Evolutionary conservation across 345 rosid species (phyloP), one percentile per base, ranked within the genome.

Genomic region (Cardamine resedifolia): DNA sequence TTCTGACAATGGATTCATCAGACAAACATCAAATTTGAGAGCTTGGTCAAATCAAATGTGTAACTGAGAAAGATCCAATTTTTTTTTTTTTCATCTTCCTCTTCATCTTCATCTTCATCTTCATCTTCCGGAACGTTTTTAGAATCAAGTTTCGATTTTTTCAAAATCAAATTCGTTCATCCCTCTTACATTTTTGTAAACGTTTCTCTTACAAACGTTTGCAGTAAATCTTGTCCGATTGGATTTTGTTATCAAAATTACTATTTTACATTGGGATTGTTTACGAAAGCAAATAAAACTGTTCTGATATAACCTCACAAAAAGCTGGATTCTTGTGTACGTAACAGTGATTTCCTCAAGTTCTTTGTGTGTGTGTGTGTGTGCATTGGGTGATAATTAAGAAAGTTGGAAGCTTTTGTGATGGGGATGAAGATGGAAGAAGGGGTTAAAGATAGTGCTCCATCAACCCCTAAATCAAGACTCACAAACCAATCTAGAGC

Each of bases 351-450:
- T 23, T 36, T 34, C 0, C 26, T 41, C 10, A 7, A 24, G 10
- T 31, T 47, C 23, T 64, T 5, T 2, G 2, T 19, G 55, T 24
- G 28, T 24, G 41, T 4, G 3, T 19, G 57, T 18, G 31, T 26
- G 5, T 12, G 16, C 20, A 10, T 52, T 21, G 27, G 53, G 21
- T 1, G 51, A 71, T 36, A 72, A 14, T 3, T 43, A 21, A 67
- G 43, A 74, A 65, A 49, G 67, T 27, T 67, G 2, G 30, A 20
- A 70, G 69, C 44, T 65, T 58, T 65, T 19, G 39, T 77, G 19
- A 78, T 66, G 74, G 55, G 56, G 23, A 58, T 23, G 58, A 74
- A 81, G 28, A 48, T 79, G 77, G 95, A 86, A 73, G 95, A 89
- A 71, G 86, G 86, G 34, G 44, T 50, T 48, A 77, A 82, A 68